Percentiles rank a stretch among this genome's conserved stretches.
Evolutionary conservation across 2,329 filamentous ascomycete species (phyloP).

Genomic region (Colletotrichum agaves): DNA sequence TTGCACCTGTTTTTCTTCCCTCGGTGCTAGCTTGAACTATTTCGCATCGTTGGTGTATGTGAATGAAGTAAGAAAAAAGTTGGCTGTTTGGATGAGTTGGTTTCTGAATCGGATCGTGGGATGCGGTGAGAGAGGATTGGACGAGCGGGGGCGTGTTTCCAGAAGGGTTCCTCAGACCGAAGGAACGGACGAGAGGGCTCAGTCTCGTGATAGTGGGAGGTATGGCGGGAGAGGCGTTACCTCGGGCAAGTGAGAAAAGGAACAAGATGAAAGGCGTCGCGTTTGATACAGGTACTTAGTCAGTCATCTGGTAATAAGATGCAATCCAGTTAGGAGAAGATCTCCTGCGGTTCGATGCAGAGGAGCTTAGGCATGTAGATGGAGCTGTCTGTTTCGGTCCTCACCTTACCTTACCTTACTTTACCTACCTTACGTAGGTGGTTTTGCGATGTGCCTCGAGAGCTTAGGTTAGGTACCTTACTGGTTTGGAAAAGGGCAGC

Average conservation of each 20-base stretch:
- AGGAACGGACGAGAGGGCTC: background rate
- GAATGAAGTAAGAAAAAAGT: background rate
- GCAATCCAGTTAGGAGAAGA: constrained; percentile 5
- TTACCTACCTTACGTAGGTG: background rate
- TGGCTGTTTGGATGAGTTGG: constrained; percentile 28
- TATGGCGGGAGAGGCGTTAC: constrained; percentile 7
- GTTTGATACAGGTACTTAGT: background rate
- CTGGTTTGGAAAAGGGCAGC: constrained; percentile 5
- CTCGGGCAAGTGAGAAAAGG: constrained; percentile 1
- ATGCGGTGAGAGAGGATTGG: constrained; percentile 21
- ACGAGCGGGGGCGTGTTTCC: constrained; percentile 15
- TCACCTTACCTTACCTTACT: background rate
- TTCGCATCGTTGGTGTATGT: background rate
- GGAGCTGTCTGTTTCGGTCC: constrained; percentile 5
- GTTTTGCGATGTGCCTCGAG: background rate
- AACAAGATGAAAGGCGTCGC: constrained; percentile 2
- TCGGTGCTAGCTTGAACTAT: background rate
- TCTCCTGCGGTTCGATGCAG: background rate
- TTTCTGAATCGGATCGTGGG: constrained; percentile 20
- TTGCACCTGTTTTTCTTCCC: background rate
- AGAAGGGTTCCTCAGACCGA: background rate
- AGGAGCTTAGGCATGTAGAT: background rate
- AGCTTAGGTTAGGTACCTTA: no score
- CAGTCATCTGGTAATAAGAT: background rate
- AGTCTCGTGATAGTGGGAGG: constrained; percentile 4